Evolutionary conservation across 352 stramenopile genomes (phyloP).

Genomic region (Globisporangium nagaii): DNA sequence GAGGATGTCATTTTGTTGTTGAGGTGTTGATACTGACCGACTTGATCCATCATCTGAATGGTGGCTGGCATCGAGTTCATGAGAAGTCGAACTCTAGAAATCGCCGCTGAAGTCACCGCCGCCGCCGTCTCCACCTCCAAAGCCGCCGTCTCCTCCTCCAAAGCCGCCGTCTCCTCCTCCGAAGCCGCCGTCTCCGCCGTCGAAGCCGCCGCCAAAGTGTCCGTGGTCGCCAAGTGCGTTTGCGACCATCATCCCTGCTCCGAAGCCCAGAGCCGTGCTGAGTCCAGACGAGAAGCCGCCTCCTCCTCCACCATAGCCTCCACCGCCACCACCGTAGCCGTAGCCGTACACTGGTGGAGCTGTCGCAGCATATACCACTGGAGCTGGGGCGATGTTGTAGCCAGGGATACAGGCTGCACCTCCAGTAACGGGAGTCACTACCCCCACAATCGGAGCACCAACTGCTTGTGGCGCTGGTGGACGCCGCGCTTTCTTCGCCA

Average conservation of each 20-base stretch:
- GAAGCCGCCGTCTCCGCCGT: not conserved
- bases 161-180: not conserved
- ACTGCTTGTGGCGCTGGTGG: not conserved
- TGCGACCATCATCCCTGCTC: conserved; percentile 1
- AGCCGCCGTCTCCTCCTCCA: not conserved
- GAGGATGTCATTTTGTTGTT: too few species aligned
- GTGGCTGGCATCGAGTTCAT: too few species aligned
- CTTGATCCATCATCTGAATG: too few species aligned
- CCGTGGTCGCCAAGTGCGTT: conserved; percentile 2
- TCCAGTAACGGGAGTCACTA: not conserved
- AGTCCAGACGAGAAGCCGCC: conserved; percentile 1
- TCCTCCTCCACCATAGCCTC: conserved; percentile 1
- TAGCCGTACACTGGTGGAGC: conserved; percentile 2
- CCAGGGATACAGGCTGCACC: not conserved
- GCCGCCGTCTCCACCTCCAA: conserved; percentile 1
- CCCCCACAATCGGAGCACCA: not conserved
- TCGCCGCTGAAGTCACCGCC: conserved; percentile 5
- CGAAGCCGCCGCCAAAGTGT: not conserved
- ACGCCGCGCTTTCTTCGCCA: conserved; percentile 2
- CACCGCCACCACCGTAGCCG: not conserved
- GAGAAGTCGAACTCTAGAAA: conserved; percentile 4
- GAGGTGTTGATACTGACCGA: too few species aligned
- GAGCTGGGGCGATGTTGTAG: conserved; percentile 4
- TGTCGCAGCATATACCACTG: not conserved
- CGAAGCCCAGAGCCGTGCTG: not conserved